Base-by-base conservation (phyloP, 352 stramenopile species). In the Paralagenidium karlingii region DNA sequence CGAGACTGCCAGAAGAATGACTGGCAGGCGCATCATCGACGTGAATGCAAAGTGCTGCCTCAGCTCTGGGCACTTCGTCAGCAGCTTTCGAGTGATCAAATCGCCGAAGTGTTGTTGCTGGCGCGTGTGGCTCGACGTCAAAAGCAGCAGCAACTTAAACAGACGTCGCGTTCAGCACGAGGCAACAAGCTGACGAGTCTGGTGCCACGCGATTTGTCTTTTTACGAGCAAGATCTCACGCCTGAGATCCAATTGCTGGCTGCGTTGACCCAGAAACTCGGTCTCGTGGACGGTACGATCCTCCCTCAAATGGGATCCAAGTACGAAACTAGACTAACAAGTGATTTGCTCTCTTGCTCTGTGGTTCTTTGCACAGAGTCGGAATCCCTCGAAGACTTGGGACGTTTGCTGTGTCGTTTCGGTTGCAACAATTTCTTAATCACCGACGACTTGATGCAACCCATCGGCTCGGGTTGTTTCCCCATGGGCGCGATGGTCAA, bases 391-490 rank as follows among this genome's bases (percentile, higher is more conserved):
- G 40, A 50, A 5, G 53, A 76, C 37, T 46, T 84, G 34, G 56
- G 75, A 46, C 53, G 54, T 22, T 77, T 83, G 68, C 51, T 88
- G 24, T 75, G 69, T 46, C 68, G 74, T 11, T 85, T 85, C 44
- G 58, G 58, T 26, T 75, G 67, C 49, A 88, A 88, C 54, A 88
- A 88, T 25, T 83, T 85, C 24, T 60, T 56, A n/a, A 78, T 88
- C 46, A 71, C 54, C 11, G 70, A 88, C 42, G 70, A 80, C 8
- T 24, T 74, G 32, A 36, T 85, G 24, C 24, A 79, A 8, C 55
- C 68, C 11, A 21, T 82, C 8, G 74, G 68, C 4, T 60, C 59
- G 0, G 74, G 74, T 2, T 88, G 70, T 53, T 82, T 63, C 33
- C 59, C 66, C 4, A 42, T 84, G 1, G 74, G 55, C 1, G 70